Evolutionary conservation across 2,329 filamentous ascomycete species (phyloP).

Genomic region (Ascochyta rabiei): DNA sequence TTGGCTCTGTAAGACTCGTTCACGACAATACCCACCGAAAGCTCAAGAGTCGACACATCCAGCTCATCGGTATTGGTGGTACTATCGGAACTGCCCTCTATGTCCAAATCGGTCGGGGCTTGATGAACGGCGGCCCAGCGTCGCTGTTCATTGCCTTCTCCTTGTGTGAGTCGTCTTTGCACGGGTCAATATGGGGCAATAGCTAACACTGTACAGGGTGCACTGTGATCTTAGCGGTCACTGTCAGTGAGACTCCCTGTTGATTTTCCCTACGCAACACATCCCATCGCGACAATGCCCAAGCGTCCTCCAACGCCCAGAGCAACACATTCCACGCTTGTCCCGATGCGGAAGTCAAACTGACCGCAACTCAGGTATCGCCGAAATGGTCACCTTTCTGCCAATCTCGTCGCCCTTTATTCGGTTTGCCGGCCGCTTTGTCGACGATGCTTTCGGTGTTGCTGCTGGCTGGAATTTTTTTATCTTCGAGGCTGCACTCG

Average conservation of each 20-base stretch:
- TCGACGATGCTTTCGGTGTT: constrained; percentile 77
- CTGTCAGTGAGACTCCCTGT: constrained; percentile 44
- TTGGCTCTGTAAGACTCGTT: constrained; percentile 37
- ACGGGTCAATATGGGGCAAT: background rate
- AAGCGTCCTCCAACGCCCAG: constrained; percentile 21
- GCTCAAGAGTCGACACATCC: constrained; percentile 55
- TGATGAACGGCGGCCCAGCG: constrained; percentile 55
- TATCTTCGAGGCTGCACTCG: constrained; percentile 69
- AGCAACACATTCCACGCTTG: constrained; percentile 15
- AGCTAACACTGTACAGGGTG: constrained; percentile 40
- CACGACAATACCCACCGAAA: constrained; percentile 52
- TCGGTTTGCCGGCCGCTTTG: constrained; percentile 75
- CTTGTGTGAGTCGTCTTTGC: constrained; percentile 43
- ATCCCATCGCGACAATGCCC: constrained; percentile 29
- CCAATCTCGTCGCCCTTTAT: constrained; percentile 81
- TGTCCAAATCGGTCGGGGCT: constrained; percentile 54
- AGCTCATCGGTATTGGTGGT: constrained; percentile 54
- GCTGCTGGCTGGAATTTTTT: constrained; percentile 78
- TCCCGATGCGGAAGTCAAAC: constrained; percentile 18
- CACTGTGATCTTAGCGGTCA: constrained; percentile 50
- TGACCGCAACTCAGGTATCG: constrained; percentile 55
- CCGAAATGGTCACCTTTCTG: constrained; percentile 78
- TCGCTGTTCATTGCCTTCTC: constrained; percentile 55
- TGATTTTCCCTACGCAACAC: constrained; percentile 29
- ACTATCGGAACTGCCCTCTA: constrained; percentile 57